Percentiles rank a stretch among this genome's conserved stretches.
Conservation (phyloP, 169 alveolate species). For the Babesia divergens region DNA sequence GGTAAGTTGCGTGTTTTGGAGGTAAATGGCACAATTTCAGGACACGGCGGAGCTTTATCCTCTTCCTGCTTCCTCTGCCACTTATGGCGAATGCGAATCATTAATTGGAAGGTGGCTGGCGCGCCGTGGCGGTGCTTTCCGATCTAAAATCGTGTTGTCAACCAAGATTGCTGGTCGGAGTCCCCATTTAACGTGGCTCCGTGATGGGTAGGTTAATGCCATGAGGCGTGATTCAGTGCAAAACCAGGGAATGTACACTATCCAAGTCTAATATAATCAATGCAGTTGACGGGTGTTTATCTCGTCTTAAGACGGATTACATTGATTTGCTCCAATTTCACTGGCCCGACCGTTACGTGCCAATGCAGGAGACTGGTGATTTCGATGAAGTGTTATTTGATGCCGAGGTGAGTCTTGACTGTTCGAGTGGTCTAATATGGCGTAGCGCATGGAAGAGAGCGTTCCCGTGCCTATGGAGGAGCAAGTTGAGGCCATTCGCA, state of each 20-base stretch:
- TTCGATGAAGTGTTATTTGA: constrained; percentile 72
- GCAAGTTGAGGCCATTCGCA: constrained; percentile 74
- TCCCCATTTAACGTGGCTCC: constrained; percentile 61
- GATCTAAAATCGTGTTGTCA: constrained; percentile 71
- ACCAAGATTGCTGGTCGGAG: constrained; percentile 76
- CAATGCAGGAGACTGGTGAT: constrained; percentile 76
- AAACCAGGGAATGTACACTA: constrained; percentile 49
- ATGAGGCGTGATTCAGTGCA: background rate
- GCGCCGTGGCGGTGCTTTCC: constrained; percentile 53
- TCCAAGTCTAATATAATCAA: constrained; percentile 60
- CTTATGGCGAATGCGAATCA: constrained; percentile 72
- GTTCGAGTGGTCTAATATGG: background rate
- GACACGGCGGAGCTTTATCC: constrained; percentile 87
- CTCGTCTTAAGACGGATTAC: constrained; percentile 71
- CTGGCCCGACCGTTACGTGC: constrained; percentile 85
- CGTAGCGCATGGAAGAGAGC: background rate
- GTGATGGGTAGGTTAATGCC: constrained; percentile 2
- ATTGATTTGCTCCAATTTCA: constrained; percentile 80
- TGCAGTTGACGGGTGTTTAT: constrained; percentile 74
- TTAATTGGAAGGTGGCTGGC: constrained; percentile 70
- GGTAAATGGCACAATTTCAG: background rate
- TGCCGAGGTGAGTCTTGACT: constrained; percentile 17
- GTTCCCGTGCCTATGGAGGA: constrained; percentile 69
- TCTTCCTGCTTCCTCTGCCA: constrained; percentile 71
- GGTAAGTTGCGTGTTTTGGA: constrained; percentile 19